Conservation (phyloP, 441 rosid genomes). For the Pelargonium citronellum region DNA sequence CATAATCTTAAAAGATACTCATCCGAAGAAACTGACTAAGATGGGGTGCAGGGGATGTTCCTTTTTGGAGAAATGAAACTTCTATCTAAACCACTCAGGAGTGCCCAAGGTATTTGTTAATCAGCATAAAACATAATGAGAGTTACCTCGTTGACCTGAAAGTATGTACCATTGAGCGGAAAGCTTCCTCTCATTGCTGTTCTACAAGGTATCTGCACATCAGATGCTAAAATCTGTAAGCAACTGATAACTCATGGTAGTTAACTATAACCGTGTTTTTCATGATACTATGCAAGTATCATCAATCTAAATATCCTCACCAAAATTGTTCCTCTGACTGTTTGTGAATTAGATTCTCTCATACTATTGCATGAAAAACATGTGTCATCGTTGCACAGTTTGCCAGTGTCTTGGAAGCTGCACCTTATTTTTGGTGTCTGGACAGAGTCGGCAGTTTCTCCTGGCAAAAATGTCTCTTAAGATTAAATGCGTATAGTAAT, state of each 20-base stretch:
- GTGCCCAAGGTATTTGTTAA: background rate
- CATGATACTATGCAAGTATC: constrained; percentile 11
- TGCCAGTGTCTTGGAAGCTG: constrained; percentile 31
- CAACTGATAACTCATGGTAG: constrained; percentile 17
- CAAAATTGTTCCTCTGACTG: constrained; percentile 54
- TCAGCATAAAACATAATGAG: constrained; percentile 13
- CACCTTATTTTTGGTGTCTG: constrained; percentile 40
- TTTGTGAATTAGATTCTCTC: constrained; percentile 49
- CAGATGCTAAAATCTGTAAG: constrained; percentile 24
- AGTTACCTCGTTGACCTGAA: constrained; percentile 87
- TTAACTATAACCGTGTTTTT: constrained; percentile 12
- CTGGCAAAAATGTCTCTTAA: constrained; percentile 24
- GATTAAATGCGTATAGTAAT: background rate
- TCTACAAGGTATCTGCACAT: constrained; percentile 83
- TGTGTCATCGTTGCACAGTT: constrained; percentile 34
- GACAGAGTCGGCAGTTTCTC: constrained; percentile 50
- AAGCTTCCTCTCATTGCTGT: constrained; percentile 97
- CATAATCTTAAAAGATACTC: constrained; percentile 6
- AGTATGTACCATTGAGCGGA: constrained; percentile 92
- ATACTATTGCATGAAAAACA: constrained; percentile 46
- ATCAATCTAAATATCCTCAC: constrained; percentile 26
- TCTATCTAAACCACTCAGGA: background rate
- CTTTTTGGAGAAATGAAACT: background rate
- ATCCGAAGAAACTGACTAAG: constrained; percentile 10
- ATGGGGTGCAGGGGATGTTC: background rate